Evolutionary conservation across 257 asterid species (phyloP).

Genomic region (Nicotiana sylvestris): DNA sequence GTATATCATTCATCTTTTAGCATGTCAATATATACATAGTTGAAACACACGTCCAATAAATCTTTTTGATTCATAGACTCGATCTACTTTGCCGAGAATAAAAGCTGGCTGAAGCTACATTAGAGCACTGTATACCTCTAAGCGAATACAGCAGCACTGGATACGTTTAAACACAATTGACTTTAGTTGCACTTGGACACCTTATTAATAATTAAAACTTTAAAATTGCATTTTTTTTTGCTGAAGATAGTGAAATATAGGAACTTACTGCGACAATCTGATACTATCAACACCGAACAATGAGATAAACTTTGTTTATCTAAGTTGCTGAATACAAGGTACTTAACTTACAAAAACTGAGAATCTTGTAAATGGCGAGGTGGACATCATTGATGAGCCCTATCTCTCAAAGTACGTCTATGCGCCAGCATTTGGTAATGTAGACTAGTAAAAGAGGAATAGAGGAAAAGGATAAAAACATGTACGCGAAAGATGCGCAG

Average conservation of each 20-base stretch:
- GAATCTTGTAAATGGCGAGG: background rate
- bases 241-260: background rate
- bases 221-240: background rate
- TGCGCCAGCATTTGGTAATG: background rate
- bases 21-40: background rate
- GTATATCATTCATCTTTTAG: slow-evolving; percentile 5
- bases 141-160: background rate
- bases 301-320: background rate
- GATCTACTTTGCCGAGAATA: background rate
- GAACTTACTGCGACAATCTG: background rate
- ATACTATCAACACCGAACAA: background rate
- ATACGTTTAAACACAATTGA: background rate
- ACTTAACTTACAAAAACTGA: background rate
- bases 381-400: background rate
- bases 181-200: background rate
- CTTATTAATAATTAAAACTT: background rate
- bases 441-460: background rate
- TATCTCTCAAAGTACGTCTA: background rate
- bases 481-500: background rate
- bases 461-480: background rate
- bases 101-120: background rate
- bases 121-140: background rate
- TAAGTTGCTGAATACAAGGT: background rate
- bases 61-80: background rate
- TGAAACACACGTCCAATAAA: background rate